A percentile compares a stretch with the other conserved stretches of the same genome.
Conservation (phyloP, 148 eudicot species). For the Drosera capensis region DNA sequence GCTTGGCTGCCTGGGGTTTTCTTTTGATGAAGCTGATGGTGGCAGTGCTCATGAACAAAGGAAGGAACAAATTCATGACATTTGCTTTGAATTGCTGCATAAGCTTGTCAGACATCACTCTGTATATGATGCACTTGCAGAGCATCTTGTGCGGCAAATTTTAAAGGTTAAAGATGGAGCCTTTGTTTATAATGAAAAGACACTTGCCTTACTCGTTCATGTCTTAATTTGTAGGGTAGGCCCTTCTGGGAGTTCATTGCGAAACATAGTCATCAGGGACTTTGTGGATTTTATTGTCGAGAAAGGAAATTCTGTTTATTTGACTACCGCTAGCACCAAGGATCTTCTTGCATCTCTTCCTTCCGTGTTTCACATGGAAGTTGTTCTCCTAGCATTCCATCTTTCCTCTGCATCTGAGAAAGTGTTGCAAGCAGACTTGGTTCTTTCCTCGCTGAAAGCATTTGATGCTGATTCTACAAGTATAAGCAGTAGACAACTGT, state of each 20-base stretch:
- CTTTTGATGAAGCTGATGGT: slow-evolving; percentile 44
- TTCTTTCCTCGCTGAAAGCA: slow-evolving; percentile 39
- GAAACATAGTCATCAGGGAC: slow-evolving; percentile 39
- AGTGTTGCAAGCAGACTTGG: slow-evolving; percentile 27
- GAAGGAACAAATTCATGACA: slow-evolving; percentile 42
- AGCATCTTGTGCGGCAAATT: slow-evolving; percentile 51
- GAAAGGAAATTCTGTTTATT: slow-evolving; percentile 35
- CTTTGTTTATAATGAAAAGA: slow-evolving; percentile 59
- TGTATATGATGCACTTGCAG: slow-evolving; percentile 53
- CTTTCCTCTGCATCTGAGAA: slow-evolving; percentile 78
- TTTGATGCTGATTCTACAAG: slow-evolving; percentile 25
- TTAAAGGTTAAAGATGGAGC: slow-evolving; percentile 56
- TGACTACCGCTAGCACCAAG: slow-evolving; percentile 22
- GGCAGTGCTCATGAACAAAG: slow-evolving; percentile 35
- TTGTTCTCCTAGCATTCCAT: slow-evolving; percentile 81
- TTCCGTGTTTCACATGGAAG: slow-evolving; percentile 75
- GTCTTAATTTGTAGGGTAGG: slow-evolving; percentile 47
- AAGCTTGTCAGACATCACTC: slow-evolving; percentile 40
- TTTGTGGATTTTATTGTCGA: slow-evolving; percentile 48
- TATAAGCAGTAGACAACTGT: slow-evolving; percentile 36
- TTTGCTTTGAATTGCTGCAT: slow-evolving; percentile 71
- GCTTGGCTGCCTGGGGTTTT: slow-evolving; percentile 34
- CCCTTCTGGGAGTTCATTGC: slow-evolving; percentile 54
- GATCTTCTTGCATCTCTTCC: slow-evolving; percentile 64
- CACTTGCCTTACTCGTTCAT: slow-evolving; percentile 72